phyloP scores from a whole-genome alignment of 2,329 filamentous ascomycete genomes.

The Parastagonospora nodorum region DNA sequence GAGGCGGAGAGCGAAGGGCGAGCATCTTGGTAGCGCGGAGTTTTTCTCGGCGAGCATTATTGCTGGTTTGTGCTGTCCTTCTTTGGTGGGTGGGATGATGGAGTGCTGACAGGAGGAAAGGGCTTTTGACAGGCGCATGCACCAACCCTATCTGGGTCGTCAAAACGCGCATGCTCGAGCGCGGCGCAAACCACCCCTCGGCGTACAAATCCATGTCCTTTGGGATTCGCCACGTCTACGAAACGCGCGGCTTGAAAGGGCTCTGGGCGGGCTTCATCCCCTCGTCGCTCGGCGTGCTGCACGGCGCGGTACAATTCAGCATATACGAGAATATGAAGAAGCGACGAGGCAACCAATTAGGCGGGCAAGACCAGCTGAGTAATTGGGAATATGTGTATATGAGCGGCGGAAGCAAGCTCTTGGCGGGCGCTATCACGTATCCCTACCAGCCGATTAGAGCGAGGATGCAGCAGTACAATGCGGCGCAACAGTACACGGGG shows the following conservation, averaged over 20 bases:
- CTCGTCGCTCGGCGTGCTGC: slow-evolving; percentile 82
- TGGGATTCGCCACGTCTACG: slow-evolving; percentile 70
- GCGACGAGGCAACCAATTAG: slow-evolving; percentile 56
- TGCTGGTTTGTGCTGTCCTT: slow-evolving; percentile 51
- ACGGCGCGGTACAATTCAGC: slow-evolving; percentile 94
- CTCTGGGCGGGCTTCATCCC: slow-evolving; percentile 89
- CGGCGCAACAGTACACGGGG: slow-evolving; percentile 72
- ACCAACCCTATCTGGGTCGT: slow-evolving; percentile 99
- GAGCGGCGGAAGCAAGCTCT: slow-evolving; percentile 80
- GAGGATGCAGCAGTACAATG: slow-evolving; percentile 86
- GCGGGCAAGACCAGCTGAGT: slow-evolving; percentile 55
- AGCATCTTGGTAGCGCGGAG: slow-evolving; percentile 65
- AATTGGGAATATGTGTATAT: slow-evolving; percentile 81
- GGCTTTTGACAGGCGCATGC: slow-evolving; percentile 75
- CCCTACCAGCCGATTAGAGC: slow-evolving; percentile 93
- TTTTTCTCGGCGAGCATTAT: slow-evolving; percentile 78
- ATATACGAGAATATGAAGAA: slow-evolving; percentile 81
- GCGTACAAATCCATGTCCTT: slow-evolving; percentile 80
- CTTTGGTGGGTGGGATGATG: neutral
- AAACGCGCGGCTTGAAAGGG: slow-evolving; percentile 73
- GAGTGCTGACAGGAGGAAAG: slow-evolving; percentile 45
- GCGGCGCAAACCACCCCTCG: slow-evolving; percentile 71
- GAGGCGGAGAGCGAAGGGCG: slow-evolving; percentile 43
- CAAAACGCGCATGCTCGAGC: slow-evolving; percentile 95
- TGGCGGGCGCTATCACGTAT: slow-evolving; percentile 89